Evolutionary conservation across 305 asterid species (phyloP).

Genomic region (Solanum hybrid): DNA sequence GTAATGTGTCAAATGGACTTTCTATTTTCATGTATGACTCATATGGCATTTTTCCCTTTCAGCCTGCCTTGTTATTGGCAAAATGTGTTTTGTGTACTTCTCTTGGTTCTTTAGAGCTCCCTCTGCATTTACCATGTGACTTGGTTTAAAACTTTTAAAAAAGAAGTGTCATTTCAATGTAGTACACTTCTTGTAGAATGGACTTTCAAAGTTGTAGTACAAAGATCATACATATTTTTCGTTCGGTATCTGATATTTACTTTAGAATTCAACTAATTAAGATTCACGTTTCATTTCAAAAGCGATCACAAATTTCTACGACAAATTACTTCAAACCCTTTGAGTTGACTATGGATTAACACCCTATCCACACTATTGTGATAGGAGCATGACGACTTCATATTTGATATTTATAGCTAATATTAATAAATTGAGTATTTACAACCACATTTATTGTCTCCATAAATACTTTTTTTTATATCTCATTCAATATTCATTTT

Average conservation of each 20-base stretch:
- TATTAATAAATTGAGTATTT: background rate
- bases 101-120: background rate
- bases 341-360: background rate
- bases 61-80: background rate
- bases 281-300: background rate
- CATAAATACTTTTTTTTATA: background rate
- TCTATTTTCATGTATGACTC: slow-evolving; percentile 1
- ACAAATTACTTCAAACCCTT: background rate
- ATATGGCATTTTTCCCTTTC: slow-evolving; percentile 1
- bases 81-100: background rate
- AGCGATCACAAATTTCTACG: rapidly evolving
- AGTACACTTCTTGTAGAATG: background rate
- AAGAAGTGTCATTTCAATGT: background rate
- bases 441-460: background rate
- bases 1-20: background rate
- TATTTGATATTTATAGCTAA: background rate
- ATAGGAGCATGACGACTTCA: background rate
- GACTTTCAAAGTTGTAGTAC: background rate
- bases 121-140: slow-evolving; percentile 9
- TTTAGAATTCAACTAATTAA: background rate
- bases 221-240: background rate
- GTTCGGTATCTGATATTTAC: rapidly evolving
- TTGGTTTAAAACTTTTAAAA: background rate
- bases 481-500: background rate
- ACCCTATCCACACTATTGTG: background rate